phyloP scores from a whole-genome alignment of 345 rosid genomes.

The Camelina hispida region DNA sequence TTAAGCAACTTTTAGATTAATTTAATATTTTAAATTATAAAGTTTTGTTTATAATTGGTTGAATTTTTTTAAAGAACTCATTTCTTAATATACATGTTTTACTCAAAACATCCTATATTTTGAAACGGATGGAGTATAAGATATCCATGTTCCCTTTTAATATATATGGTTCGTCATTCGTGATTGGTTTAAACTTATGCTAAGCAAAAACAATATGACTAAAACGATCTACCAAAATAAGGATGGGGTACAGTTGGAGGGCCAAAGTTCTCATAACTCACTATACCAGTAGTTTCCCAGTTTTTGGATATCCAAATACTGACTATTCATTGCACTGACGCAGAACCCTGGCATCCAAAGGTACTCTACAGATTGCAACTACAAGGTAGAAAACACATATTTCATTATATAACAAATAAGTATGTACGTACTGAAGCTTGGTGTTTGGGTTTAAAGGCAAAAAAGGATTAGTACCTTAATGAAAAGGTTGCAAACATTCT shows the following conservation, averaged over 20 bases:
- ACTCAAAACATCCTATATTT: too few relatives aligned
- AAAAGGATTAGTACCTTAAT: conserved; percentile 23
- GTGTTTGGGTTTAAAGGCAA: not conserved
- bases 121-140: too few relatives aligned
- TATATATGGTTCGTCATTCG: too few relatives aligned
- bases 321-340: conserved; percentile 49
- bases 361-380: conserved; percentile 56
- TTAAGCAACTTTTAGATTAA: too few relatives aligned
- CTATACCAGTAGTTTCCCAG: too few relatives aligned
- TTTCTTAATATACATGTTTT: too few relatives aligned
- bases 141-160: too few relatives aligned
- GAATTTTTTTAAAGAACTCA: too few relatives aligned
- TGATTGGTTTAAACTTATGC: too few relatives aligned
- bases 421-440: not conserved
- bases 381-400: conserved; percentile 9
- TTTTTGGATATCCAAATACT: conserved; percentile 54
- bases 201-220: not conserved
- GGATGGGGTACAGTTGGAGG: not conserved
- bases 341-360: conserved; percentile 62
- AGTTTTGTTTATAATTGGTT: too few relatives aligned
- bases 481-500: conserved; percentile 39
- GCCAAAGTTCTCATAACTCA: too few relatives aligned
- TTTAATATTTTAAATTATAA: too few relatives aligned
- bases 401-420: not conserved
- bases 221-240: not conserved